Base-by-base conservation (phyloP, 352 stramenopile species). In the Pythium scleroteichum region DNA sequence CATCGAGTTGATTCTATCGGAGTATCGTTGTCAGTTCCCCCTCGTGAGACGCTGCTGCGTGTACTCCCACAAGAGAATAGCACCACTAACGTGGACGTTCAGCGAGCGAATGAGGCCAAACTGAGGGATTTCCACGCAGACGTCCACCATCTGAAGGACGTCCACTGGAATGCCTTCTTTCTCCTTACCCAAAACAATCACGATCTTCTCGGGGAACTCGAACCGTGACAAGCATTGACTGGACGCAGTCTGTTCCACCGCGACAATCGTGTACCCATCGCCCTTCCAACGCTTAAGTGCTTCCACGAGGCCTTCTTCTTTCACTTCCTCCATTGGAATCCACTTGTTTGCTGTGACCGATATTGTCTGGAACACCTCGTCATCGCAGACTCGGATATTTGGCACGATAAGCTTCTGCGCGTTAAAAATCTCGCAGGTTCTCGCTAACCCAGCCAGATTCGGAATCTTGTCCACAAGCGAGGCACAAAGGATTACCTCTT, bases 41-140 rank as follows among this genome's bases (percentile, higher is more conserved):
- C n/a, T n/a, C 5, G 9, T 59, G 9, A 68, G 46, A 20, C 54
- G 85, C 67, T 99, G 95, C 64, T 97, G 94, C 19, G 94, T 98
- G 72, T 98, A 98, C 69, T 98, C 94, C 95, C 96, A 99, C 53
- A 99, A 81, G 50, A 96, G 63, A 22, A 99, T 84, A 19, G 96
- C 94, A 47, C 94, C 96, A 57, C 88, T 97, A 20, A 99, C 97
- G 66, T 99, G 97, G 42, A 99, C 96, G 62, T 99, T 99, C 26
- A 99, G 84, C 47, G 89, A 98, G 7, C 97, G 85, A 50, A 98
- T 97, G 40, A 99, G 89, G 1, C 97, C 97, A 49, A 98, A 90
- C 68, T 99, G 97, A 17, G 97, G 97, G 71, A 99, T 99, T 73
- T 99, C 96, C 23, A 99, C 90, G 60, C 96, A 99, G 17, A 94